Conservation (phyloP, 768 basidiomycete species). For the Tulasnella calospora region DNA sequence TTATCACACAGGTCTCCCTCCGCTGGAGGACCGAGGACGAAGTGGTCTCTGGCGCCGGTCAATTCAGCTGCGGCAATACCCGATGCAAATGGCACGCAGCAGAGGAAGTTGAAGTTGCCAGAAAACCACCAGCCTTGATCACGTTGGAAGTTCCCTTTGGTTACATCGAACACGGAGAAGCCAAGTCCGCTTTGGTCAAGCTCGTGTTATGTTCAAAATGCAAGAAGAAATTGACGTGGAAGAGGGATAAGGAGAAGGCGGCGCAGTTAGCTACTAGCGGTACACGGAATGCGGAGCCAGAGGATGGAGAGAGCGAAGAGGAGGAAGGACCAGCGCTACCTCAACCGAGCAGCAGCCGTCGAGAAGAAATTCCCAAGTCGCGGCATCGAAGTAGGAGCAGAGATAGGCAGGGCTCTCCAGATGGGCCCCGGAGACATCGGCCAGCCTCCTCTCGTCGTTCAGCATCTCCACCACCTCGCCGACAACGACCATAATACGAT, state of each 20-base stretch:
- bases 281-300: background rate
- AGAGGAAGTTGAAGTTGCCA: slow-evolving; percentile 26
- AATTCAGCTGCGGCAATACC: slow-evolving; percentile 83
- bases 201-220: slow-evolving; percentile 79
- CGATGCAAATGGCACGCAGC: slow-evolving; percentile 67
- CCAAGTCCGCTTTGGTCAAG: slow-evolving; percentile 80
- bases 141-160: slow-evolving; percentile 88
- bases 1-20: slow-evolving; percentile 61
- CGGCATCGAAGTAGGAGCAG: background rate
- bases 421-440: background rate
- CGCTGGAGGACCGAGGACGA: slow-evolving; percentile 93
- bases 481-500: slow-evolving; percentile 2
- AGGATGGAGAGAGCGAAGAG: background rate
- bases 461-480: slow-evolving; percentile 7
- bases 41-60: slow-evolving; percentile 78
- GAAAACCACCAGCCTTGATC: slow-evolving; percentile 42
- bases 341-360: background rate
- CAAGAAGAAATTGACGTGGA: slow-evolving; percentile 81
- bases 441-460: background rate
- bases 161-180: slow-evolving; percentile 72
- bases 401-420: background rate
- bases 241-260: slow-evolving; percentile 57
- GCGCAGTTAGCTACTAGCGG: background rate
- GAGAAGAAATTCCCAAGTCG: background rate
- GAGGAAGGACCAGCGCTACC: background rate